Evolutionary conservation across 495 filamentous ascomycete species (phyloP).

Genomic region (Rostrohypoxylon terebratum): DNA sequence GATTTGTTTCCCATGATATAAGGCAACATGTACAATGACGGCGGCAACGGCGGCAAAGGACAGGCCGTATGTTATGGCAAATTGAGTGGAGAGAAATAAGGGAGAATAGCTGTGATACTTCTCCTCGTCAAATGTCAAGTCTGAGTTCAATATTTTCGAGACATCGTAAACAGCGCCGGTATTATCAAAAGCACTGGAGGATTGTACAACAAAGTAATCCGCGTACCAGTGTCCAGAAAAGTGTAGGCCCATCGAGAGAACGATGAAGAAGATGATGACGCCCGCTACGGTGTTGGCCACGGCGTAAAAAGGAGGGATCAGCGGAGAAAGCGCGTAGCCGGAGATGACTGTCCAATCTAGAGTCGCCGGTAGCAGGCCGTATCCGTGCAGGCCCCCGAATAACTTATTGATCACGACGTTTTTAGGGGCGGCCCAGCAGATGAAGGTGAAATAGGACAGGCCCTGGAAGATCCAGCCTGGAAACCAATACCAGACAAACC

Average conservation of each 20-base stretch:
- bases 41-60: slow-evolving; percentile 76
- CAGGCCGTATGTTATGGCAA: slow-evolving; percentile 72
- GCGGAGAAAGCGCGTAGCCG: slow-evolving; percentile 72
- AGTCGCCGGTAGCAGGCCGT: slow-evolving; percentile 68
- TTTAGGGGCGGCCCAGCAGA: slow-evolving; percentile 71
- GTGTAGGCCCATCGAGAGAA: slow-evolving; percentile 66
- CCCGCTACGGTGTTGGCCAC: slow-evolving; percentile 69
- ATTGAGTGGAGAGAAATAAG: slow-evolving; percentile 71
- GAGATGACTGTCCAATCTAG: slow-evolving; percentile 75
- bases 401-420: slow-evolving; percentile 76
- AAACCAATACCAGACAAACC: slow-evolving; percentile 68
- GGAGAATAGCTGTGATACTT: slow-evolving; percentile 70
- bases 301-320: slow-evolving; percentile 77
- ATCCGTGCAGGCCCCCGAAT: slow-evolving; percentile 72
- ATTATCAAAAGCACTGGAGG: slow-evolving; percentile 70
- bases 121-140: slow-evolving; percentile 62
- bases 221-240: slow-evolving; percentile 75
- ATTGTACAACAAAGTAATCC: slow-evolving; percentile 67
- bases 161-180: slow-evolving; percentile 69
- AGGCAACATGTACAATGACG: slow-evolving; percentile 68
- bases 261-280: slow-evolving; percentile 64
- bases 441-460: slow-evolving; percentile 69
- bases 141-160: slow-evolving; percentile 59
- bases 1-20: slow-evolving; percentile 74
- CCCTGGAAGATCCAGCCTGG: slow-evolving; percentile 70